phyloP scores from a whole-genome alignment of 2,329 filamentous ascomycete genomes.

The Fusarium concolor region DNA sequence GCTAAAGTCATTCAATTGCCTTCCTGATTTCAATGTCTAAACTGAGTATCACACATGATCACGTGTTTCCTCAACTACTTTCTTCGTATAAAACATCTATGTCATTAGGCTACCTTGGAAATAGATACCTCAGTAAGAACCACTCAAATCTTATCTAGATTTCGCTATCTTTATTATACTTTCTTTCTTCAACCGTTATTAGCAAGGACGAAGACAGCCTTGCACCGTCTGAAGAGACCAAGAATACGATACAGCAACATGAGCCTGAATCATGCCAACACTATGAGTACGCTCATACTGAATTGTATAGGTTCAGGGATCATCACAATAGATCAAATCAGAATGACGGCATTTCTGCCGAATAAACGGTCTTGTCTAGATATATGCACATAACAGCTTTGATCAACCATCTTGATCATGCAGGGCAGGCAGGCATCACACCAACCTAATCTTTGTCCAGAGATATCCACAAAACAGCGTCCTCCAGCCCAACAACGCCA shows the following conservation, averaged over 20 bases:
- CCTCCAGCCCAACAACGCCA: conserved; percentile 20
- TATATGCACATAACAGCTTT: conserved; percentile 13
- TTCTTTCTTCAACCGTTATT: no score
- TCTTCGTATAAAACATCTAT: background rate
- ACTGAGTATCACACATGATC: background rate
- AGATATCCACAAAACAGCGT: background rate
- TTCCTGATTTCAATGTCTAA: no score
- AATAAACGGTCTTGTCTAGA: conserved; percentile 8
- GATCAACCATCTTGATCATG: background rate
- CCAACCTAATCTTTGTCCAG: background rate
- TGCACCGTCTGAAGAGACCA: no score
- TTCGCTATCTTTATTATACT: no score
- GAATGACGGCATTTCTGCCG: background rate
- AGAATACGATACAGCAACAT: no score
- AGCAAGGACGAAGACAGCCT: no score
- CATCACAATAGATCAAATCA: background rate
- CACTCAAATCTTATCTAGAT: no score
- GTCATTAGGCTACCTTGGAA: no score
- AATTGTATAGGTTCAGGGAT: background rate
- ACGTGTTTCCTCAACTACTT: background rate
- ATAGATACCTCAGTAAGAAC: no score
- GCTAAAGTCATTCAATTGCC: no score
- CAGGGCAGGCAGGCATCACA: background rate
- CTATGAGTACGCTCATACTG: background rate
- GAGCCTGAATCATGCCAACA: no score